Conservation (phyloP, 306 rosid species). For the Vigna radiata region DNA sequence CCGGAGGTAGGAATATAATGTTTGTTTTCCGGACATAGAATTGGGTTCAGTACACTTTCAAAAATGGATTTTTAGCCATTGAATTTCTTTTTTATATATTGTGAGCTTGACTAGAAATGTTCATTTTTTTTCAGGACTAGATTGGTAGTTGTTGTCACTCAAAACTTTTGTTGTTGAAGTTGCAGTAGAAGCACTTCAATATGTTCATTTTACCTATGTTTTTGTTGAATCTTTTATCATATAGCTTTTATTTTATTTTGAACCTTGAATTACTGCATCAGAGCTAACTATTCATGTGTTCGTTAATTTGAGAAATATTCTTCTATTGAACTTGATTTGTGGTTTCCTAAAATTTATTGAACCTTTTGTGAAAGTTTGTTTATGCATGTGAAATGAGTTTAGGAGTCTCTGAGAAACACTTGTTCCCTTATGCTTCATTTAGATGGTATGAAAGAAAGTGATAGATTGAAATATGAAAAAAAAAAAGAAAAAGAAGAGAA, state of each 20-base stretch:
- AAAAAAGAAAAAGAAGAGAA: too few species aligned
- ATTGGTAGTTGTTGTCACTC: slow-evolving; percentile 84
- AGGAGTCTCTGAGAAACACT: neutral
- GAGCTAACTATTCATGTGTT: slow-evolving; percentile 3
- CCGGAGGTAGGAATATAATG: too few species aligned
- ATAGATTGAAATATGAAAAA: too few species aligned
- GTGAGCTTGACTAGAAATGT: slow-evolving; percentile 21
- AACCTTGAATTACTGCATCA: slow-evolving; percentile 15
- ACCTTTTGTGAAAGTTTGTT: slow-evolving; percentile 5
- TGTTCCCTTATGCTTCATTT: neutral
- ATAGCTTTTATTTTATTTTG: neutral
- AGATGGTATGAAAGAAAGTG: too few species aligned
- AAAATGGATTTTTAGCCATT: too few species aligned
- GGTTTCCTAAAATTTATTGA: slow-evolving; percentile 18
- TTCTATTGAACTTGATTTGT: neutral
- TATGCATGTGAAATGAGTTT: neutral
- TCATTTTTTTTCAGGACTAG: slow-evolving; percentile 62
- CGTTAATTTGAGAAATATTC: neutral
- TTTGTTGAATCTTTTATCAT: slow-evolving; percentile 8
- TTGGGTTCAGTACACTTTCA: too few species aligned
- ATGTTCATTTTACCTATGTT: slow-evolving; percentile 42
- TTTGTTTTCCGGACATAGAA: too few species aligned
- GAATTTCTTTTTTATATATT: neutral
- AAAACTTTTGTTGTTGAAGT: slow-evolving; percentile 91
- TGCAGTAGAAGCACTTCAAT: slow-evolving; percentile 78